Conservation (phyloP, 495 filamentous ascomycete species). For the Daldinia vernicosa region DNA sequence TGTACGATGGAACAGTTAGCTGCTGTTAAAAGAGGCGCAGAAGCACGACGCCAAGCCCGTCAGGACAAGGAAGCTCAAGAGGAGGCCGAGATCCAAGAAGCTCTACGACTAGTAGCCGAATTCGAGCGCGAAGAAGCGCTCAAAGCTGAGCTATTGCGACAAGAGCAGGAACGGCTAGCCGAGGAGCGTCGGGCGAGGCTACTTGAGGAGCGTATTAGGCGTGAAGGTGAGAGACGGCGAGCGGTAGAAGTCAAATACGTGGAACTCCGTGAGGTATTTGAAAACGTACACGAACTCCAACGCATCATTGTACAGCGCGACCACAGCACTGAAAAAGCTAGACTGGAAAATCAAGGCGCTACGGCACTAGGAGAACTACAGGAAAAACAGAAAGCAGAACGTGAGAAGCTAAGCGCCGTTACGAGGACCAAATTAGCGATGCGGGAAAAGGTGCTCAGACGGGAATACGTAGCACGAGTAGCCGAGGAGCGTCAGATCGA, state of each 20-base stretch:
- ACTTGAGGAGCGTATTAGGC: slow-evolving; percentile 40
- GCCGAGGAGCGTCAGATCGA: slow-evolving; percentile 46
- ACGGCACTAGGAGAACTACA: slow-evolving; percentile 25
- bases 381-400: slow-evolving; percentile 38
- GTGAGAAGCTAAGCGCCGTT: slow-evolving; percentile 25
- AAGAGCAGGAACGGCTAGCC: slow-evolving; percentile 40
- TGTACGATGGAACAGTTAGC: slow-evolving; percentile 48
- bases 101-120: slow-evolving; percentile 48
- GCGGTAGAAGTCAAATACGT: slow-evolving; percentile 43
- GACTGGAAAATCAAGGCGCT: neutral
- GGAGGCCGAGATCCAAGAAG: slow-evolving; percentile 45
- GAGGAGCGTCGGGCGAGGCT: slow-evolving; percentile 39
- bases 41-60: slow-evolving; percentile 33
- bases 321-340: slow-evolving; percentile 32
- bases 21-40: slow-evolving; percentile 37
- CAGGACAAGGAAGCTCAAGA: slow-evolving; percentile 39
- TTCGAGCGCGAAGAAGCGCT: slow-evolving; percentile 49
- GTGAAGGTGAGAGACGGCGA: slow-evolving; percentile 43
- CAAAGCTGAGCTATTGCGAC: slow-evolving; percentile 45
- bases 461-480: slow-evolving; percentile 42
- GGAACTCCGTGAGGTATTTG: slow-evolving; percentile 37
- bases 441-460: slow-evolving; percentile 35
- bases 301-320: slow-evolving; percentile 13
- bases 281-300: slow-evolving; percentile 42
- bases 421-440: slow-evolving; percentile 28